Evolutionary conservation across 129 eudicot species (phyloP).

Genomic region (Cynara cardunculus): DNA sequence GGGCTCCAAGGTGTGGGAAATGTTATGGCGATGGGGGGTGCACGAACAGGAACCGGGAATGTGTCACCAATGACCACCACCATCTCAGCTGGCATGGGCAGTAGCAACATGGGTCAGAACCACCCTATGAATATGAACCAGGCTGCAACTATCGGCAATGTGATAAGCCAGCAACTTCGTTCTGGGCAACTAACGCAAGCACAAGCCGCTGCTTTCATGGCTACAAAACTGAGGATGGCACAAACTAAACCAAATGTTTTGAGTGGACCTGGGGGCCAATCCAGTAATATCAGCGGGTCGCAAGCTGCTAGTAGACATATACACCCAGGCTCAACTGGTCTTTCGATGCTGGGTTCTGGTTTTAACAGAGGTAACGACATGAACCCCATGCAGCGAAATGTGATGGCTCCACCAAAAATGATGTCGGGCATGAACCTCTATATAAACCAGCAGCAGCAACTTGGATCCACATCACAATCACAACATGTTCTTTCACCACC

Average conservation of each 20-base stretch:
- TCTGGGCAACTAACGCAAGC: constrained; percentile 33
- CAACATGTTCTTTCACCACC: constrained; percentile 63
- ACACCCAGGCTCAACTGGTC: constrained; percentile 48
- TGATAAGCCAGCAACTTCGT: constrained; percentile 46
- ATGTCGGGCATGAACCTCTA: constrained; percentile 46
- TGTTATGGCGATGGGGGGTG: constrained; percentile 42
- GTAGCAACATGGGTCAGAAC: constrained; percentile 41
- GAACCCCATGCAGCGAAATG: constrained; percentile 54
- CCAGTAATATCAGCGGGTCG: constrained; percentile 36
- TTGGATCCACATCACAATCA: constrained; percentile 44
- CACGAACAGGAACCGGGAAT: constrained; percentile 49
- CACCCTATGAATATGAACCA: constrained; percentile 34
- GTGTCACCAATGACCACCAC: constrained; percentile 54
- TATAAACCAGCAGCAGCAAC: constrained; percentile 50
- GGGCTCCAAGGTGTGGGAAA: constrained; percentile 57
- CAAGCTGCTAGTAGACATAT: constrained; percentile 51
- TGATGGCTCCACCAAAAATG: constrained; percentile 49
- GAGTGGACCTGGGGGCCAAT: constrained; percentile 30
- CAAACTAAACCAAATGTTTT: constrained; percentile 33
- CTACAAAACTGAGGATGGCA: constrained; percentile 30
- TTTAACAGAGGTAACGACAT: constrained; percentile 42
- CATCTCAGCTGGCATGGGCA: constrained; percentile 38
- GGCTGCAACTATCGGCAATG: constrained; percentile 48
- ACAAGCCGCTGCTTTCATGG: constrained; percentile 38
- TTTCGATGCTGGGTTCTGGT: constrained; percentile 51